Evolutionary conservation across 2,329 filamentous ascomycete genomes (phyloP), one percentile per base, ranked within the genome.

Genomic region (Gremmenia infestans): DNA sequence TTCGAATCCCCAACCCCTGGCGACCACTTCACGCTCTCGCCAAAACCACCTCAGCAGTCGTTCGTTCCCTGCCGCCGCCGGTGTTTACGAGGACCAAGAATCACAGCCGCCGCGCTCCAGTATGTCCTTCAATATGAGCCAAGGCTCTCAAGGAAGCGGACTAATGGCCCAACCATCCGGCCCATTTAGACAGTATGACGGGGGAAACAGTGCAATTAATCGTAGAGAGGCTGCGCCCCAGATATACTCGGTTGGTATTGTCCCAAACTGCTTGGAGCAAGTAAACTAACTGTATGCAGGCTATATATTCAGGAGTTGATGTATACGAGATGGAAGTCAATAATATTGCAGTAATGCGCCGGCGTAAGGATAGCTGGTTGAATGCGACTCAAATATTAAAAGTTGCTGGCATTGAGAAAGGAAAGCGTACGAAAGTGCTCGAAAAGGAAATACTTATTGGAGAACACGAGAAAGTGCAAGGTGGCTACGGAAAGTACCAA

Each of bases 241-340:
- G 60, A 86, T 87, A 61, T 87, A 86, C 67, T 84, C 82, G 60
- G 83, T 86, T 68, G 63, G 78, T 65, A 48, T 7, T 48, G 23
- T 25, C 6, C 9, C 5, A 22, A 17, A n/a, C 8, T 23, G 9
- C 3, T 22, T n/a, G 9, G 28, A 19, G 51, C 14, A 45, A 28
- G 36, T 47, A 19, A 22, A 53, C 60, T 63, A 61, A 65, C 32
- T n/a, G 12, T 36, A 48, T 40, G 40, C 59, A 83, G 85, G 93
- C 93, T 58, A 89, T 95, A 42, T 97, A 97, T 72, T 97, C 93
- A 7, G 91, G 92, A 63, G 91, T 97, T 47, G 87, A 93, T 59
- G 94, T 99, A 15, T 99, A 97, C 76, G 94, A 99, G 74, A 97
- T 97, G 91, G 92, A 97, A 72, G 89, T 97, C 59, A 95, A 96